Conservation (phyloP, 2,329 filamentous ascomycete genomes). For the Ceratocystiopsis brevicomis region DNA sequence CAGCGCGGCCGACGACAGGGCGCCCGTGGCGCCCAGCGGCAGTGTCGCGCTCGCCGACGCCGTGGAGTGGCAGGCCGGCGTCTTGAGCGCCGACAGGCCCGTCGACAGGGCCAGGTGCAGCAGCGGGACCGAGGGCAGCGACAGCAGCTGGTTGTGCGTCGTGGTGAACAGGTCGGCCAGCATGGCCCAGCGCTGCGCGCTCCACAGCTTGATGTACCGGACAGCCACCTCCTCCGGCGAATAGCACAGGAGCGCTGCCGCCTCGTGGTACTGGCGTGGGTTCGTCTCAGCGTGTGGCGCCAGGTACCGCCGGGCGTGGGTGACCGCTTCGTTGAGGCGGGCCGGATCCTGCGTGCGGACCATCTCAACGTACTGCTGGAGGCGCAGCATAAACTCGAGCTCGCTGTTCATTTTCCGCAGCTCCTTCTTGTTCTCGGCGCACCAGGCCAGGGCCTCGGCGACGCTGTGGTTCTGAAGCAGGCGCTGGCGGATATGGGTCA, state of each 20-base stretch:
- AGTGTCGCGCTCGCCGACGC: constrained; percentile 13
- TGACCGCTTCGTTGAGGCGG: constrained; percentile 57
- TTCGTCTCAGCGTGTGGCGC: constrained; percentile 50
- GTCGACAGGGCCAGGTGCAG: constrained; percentile 82
- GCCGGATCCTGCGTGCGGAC: constrained; percentile 45
- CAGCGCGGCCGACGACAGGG: background rate
- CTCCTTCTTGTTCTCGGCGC: constrained; percentile 80
- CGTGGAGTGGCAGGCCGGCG: constrained; percentile 70
- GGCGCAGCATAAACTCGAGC: constrained; percentile 78
- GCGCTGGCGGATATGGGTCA: constrained; percentile 58
- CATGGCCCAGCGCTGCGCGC: constrained; percentile 49
- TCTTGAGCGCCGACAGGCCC: constrained; percentile 87
- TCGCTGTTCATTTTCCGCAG: constrained; percentile 76
- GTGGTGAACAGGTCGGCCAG: constrained; percentile 65
- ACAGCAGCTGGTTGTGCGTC: constrained; percentile 73
- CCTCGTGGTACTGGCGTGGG: constrained; percentile 47
- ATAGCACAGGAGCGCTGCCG: constrained; percentile 66
- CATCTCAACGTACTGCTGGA: constrained; percentile 91
- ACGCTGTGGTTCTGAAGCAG: constrained; percentile 48
- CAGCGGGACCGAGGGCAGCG: constrained; percentile 62
- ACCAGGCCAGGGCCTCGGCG: constrained; percentile 71
- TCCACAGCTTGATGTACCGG: constrained; percentile 45
- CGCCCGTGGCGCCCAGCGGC: no score
- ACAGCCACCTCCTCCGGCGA: constrained; percentile 31
- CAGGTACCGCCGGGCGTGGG: constrained; percentile 68